Conservation (phyloP, 192 early-diverging fungal genomes). For the Entophlyctis luteolus region DNA sequence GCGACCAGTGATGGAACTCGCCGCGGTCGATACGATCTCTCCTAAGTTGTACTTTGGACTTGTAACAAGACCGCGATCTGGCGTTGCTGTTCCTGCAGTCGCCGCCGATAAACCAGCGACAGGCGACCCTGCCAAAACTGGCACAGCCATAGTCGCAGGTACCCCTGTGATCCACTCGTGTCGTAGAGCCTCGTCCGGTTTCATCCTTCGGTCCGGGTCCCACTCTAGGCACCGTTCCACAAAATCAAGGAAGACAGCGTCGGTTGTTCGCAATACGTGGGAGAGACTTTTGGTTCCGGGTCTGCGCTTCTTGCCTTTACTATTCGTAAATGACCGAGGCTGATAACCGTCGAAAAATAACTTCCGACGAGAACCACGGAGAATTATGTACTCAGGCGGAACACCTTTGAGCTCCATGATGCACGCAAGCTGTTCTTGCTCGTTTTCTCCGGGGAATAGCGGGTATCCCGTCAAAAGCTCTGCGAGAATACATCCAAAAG, state of each 20-base stretch:
- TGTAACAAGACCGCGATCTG: not conserved
- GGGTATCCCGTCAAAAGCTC: slow-evolving; percentile 82
- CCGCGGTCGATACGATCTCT: slow-evolving; percentile 12
- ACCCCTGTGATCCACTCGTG: slow-evolving; percentile 49
- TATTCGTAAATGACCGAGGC: slow-evolving; percentile 68
- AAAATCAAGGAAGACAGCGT: slow-evolving; percentile 84
- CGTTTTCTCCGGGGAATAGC: slow-evolving; percentile 96
- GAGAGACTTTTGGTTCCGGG: slow-evolving; percentile 73
- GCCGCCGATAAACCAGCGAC: not conserved
- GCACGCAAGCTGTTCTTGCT: slow-evolving; percentile 91
- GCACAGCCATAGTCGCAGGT: slow-evolving; percentile 7
- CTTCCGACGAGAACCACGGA: slow-evolving; percentile 72
- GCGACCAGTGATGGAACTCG: slow-evolving; percentile 5
- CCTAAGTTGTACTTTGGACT: slow-evolving; percentile 14
- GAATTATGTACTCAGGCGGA: slow-evolving; percentile 74
- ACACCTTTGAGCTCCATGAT: slow-evolving; percentile 92
- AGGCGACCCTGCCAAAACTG: too few relatives aligned
- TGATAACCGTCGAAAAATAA: slow-evolving; percentile 72
- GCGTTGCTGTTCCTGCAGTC: too few relatives aligned
- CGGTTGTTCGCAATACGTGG: slow-evolving; percentile 69
- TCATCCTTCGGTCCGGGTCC: slow-evolving; percentile 90
- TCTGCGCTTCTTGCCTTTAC: slow-evolving; percentile 83
- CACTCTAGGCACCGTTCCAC: slow-evolving; percentile 77
- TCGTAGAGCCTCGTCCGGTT: slow-evolving; percentile 77
- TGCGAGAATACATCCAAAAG: slow-evolving; percentile 89